phyloP scores from a whole-genome alignment of 805 yeast genomes.

The Kluyveromyces aestuarii region DNA sequence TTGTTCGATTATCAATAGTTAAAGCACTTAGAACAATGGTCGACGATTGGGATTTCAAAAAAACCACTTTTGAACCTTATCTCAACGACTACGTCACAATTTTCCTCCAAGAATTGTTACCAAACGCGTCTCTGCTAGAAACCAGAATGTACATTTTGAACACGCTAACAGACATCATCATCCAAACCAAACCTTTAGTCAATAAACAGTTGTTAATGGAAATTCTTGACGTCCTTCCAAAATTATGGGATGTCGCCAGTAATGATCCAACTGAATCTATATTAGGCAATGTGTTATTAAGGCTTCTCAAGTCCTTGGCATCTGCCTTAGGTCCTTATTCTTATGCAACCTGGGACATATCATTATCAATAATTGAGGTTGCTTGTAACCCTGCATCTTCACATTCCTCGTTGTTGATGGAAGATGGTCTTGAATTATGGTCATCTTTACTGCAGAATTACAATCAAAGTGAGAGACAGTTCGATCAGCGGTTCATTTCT shows the following conservation, averaged over 20 bases:
- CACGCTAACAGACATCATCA: slow-evolving; percentile 53
- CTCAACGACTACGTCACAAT: slow-evolving; percentile 42
- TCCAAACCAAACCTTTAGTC: slow-evolving; percentile 56
- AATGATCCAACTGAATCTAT: slow-evolving; percentile 29
- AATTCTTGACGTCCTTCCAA: slow-evolving; percentile 54
- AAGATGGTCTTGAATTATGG: slow-evolving; percentile 87
- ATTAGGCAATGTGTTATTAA: slow-evolving; percentile 39
- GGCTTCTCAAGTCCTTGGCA: slow-evolving; percentile 50
- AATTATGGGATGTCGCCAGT: slow-evolving; percentile 59
- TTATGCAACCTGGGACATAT: slow-evolving; percentile 41
- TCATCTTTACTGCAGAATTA: slow-evolving; percentile 53
- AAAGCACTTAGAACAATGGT: slow-evolving; percentile 60
- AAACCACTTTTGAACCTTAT: slow-evolving; percentile 57
- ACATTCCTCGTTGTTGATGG: slow-evolving; percentile 50
- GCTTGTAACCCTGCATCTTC: slow-evolving; percentile 57
- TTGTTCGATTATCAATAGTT: slow-evolving; percentile 69
- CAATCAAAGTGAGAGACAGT: slow-evolving; percentile 31
- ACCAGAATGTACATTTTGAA: slow-evolving; percentile 67
- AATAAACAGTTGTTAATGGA: slow-evolving; percentile 41
- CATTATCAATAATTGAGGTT: slow-evolving; percentile 52
- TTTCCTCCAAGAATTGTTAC: slow-evolving; percentile 40
- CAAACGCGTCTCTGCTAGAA: slow-evolving; percentile 51
- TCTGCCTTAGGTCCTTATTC: slow-evolving; percentile 47
- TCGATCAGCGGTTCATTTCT: slow-evolving; percentile 33
- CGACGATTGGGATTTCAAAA: slow-evolving; percentile 82